A percentile compares a stretch with the other conserved stretches of the same genome.
These are phyloP conservation scores for Gloeophyllum trabeum DNA, from an alignment of 768 basidiomycete genomes.

Conservation along the genomic window DNA sequence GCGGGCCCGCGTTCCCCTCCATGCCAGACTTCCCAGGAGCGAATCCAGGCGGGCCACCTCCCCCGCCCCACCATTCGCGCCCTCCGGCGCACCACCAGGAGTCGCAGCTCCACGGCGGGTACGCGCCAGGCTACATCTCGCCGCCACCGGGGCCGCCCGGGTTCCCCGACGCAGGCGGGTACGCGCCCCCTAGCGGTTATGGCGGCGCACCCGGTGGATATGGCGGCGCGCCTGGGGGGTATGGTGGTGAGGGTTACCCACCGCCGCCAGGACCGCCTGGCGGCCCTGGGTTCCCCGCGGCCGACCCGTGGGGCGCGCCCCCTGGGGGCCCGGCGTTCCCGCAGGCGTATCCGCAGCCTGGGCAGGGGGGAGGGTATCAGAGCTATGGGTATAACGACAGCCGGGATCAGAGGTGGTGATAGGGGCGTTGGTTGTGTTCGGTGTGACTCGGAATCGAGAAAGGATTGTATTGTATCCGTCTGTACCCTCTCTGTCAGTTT, in stretches of 20 bases:
- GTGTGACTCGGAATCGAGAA: neutral
- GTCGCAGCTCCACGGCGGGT: constrained; percentile 20
- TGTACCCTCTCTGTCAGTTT: no score
- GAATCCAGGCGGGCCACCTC: neutral
- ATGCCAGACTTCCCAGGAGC: neutral
- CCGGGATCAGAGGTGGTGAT: neutral
- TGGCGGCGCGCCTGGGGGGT: neutral
- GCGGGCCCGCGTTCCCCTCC: no score
- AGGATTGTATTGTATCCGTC: neutral
- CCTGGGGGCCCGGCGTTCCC: constrained; percentile 17
- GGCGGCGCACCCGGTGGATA: neutral
- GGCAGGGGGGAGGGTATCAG: neutral
- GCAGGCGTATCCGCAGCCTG: constrained; percentile 16
- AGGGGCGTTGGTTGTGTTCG: neutral
- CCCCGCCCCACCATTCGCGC: constrained; percentile 11
- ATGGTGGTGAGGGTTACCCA: neutral
- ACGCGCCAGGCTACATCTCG: constrained; percentile 22
- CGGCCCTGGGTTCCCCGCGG: constrained; percentile 8
- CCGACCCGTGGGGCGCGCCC: constrained; percentile 7
- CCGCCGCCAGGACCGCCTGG: constrained; percentile 3
- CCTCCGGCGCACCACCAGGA: constrained; percentile 3
- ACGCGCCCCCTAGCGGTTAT: neutral
- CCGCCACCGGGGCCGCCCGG: constrained; percentile 4
- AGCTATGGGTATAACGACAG: neutral
- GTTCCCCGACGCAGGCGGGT: constrained; percentile 7